These are phyloP conservation scores for Melastoma candidum DNA, from an alignment of 441 rosid genomes.

Conservation along the genomic window DNA sequence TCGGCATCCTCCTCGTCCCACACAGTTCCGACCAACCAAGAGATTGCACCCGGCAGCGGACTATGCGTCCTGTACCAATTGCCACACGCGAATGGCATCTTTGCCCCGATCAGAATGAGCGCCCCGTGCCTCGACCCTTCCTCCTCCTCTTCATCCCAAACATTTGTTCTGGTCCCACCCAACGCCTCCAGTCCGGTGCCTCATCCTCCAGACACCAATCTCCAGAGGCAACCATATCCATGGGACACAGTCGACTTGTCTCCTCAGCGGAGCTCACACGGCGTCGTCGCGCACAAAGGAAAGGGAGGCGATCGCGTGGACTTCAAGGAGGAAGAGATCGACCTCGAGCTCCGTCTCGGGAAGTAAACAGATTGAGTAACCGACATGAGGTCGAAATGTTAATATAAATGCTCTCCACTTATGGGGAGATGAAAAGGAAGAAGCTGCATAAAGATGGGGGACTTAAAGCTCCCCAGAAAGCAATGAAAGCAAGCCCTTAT, in stretches of 20 bases:
- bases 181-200: conserved; percentile 19
- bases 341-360: conserved; percentile 91
- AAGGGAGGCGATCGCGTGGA: conserved; percentile 14
- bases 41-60: background rate
- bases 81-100: conserved; percentile 1
- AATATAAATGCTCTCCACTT: background rate
- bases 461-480: no score
- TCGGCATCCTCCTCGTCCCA: conserved; percentile 2
- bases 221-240: conserved; percentile 23
- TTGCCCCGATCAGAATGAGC: background rate
- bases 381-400: background rate
- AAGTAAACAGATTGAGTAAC: conserved; percentile 17
- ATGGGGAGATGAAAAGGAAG: conserved; percentile 1
- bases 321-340: conserved; percentile 36
- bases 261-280: no score
- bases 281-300: background rate
- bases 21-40: conserved; percentile 1
- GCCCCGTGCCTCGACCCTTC: conserved; percentile 14
- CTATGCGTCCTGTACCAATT: conserved; percentile 7
- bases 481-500: no score
- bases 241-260: background rate
- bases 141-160: conserved; percentile 10
- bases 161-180: conserved; percentile 40
- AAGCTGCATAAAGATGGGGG: no score
- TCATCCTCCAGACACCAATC: conserved; percentile 11